Evolutionary conservation across 2,329 filamentous ascomycete genomes (phyloP).

Genomic region (Hymenoscyphus linearis): DNA sequence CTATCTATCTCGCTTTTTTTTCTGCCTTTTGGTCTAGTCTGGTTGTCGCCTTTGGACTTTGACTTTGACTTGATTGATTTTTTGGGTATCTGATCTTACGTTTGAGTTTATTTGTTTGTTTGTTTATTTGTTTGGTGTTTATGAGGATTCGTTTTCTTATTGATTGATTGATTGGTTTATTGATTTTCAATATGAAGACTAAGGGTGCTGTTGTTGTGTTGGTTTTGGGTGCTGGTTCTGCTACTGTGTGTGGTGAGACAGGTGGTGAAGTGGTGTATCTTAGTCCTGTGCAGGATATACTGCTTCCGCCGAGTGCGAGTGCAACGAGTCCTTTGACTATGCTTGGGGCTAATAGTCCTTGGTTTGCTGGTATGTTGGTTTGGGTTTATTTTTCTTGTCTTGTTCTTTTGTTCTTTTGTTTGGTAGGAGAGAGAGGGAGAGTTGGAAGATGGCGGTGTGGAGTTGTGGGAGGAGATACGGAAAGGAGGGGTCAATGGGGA

Average conservation of each 20-base stretch:
- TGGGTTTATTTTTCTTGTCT: background rate
- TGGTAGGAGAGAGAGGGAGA: background rate
- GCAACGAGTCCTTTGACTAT: constrained; percentile 41
- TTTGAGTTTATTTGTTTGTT: background rate
- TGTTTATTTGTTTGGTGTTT: background rate
- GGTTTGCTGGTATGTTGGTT: constrained; percentile 40
- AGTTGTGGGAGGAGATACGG: background rate
- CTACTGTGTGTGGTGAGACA: background rate
- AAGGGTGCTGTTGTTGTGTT: background rate
- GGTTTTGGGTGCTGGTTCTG: background rate
- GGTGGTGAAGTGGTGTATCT: constrained; percentile 15
- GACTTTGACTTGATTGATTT: no score
- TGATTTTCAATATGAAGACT: background rate
- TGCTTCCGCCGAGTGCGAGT: constrained; percentile 29
- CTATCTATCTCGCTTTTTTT: no score
- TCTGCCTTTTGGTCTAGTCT: no score
- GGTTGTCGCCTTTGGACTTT: no score
- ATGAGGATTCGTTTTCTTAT: background rate
- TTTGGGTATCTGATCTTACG: no score
- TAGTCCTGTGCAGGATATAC: constrained; percentile 32
- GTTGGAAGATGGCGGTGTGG: background rate
- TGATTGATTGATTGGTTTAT: background rate
- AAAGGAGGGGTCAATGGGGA: background rate
- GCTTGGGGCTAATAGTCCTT: constrained; percentile 50
- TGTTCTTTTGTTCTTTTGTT: background rate